Percentiles rank a stretch among this genome's conserved stretches.
Evolutionary conservation across 805 yeast genomes (phyloP).

Genomic region (Crinitomyces ghanaensis): DNA sequence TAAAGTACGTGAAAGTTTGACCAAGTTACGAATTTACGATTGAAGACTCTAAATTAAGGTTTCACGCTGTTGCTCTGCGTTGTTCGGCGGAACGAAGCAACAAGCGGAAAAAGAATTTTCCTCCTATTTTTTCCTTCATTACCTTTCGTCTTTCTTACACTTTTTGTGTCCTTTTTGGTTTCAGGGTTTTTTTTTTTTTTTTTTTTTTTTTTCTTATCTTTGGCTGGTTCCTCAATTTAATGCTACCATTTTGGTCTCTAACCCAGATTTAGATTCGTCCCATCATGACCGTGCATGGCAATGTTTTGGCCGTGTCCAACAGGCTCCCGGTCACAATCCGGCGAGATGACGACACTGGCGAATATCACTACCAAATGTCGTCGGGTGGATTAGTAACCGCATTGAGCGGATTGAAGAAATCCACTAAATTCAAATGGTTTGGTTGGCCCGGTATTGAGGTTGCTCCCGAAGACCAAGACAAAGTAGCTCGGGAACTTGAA

Average conservation of each 20-base stretch:
- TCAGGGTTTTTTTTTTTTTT: no score
- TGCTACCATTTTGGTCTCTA: neutral
- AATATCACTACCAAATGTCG: conserved; percentile 80
- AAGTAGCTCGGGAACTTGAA: conserved; percentile 58
- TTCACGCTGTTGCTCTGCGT: no score
- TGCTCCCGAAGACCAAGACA: conserved; percentile 59
- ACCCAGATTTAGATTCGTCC: conserved; percentile 7
- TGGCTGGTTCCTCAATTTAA: neutral
- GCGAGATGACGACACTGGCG: conserved; percentile 43
- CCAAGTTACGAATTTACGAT: no score
- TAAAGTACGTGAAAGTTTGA: no score
- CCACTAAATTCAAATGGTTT: conserved; percentile 85
- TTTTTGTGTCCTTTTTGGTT: no score
- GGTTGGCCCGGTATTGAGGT: conserved; percentile 97
- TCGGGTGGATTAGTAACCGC: conserved; percentile 98
- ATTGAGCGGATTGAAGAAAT: conserved; percentile 75
- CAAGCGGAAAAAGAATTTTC: no score
- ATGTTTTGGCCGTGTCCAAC: conserved; percentile 86
- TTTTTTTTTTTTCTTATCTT: no score
- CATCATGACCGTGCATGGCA: conserved; percentile 44
- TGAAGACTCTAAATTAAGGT: no score
- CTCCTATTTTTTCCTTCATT: no score
- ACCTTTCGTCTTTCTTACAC: no score
- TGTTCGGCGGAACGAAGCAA: no score
- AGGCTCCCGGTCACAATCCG: conserved; percentile 90